A percentile compares a stretch with the other conserved stretches of the same genome.
Conservation (phyloP, 208 protist genomes). For the Trypanosoma caninum region DNA sequence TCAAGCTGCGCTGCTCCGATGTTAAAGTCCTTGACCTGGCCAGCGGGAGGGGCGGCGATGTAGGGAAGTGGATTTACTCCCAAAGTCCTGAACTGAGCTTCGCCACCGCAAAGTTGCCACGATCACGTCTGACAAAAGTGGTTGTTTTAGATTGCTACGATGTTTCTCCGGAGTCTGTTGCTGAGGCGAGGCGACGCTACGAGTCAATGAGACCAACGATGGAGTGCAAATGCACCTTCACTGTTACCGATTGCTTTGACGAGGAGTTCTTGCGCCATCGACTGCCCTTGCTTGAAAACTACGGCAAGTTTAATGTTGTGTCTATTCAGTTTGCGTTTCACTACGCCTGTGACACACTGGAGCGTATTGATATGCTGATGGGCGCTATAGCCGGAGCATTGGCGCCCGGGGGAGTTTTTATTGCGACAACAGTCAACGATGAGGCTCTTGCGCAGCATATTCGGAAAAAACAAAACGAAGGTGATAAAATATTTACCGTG, state of each 20-base stretch:
- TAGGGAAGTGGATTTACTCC: constrained; percentile 86
- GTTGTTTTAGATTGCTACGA: constrained; percentile 54
- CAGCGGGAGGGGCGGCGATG: constrained; percentile 79
- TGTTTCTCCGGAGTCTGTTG: constrained; percentile 67
- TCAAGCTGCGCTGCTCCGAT: neutral
- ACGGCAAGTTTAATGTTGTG: constrained; percentile 61
- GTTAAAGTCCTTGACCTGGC: constrained; percentile 68
- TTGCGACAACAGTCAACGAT: constrained; percentile 73
- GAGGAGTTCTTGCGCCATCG: constrained; percentile 42
- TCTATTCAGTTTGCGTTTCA: constrained; percentile 87
- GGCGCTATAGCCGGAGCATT: constrained; percentile 38
- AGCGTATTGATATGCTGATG: constrained; percentile 48
- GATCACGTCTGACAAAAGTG: constrained; percentile 11
- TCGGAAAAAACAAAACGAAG: constrained; percentile 24
- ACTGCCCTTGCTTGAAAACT: constrained; percentile 31
- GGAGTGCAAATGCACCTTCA: constrained; percentile 42
- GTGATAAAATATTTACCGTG: constrained; percentile 13
- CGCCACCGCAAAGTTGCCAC: constrained; percentile 19
- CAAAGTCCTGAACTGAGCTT: constrained; percentile 46
- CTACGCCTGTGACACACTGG: constrained; percentile 67
- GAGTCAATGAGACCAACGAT: constrained; percentile 18
- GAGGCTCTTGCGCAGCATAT: constrained; percentile 43
- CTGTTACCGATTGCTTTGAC: constrained; percentile 76
- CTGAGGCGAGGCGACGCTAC: constrained; percentile 61
- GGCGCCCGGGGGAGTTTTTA: constrained; percentile 51